Evolutionary conservation across 148 eudicot genomes (phyloP), one percentile per base, ranked within the genome.

Genomic region (Agrostemma githago): DNA sequence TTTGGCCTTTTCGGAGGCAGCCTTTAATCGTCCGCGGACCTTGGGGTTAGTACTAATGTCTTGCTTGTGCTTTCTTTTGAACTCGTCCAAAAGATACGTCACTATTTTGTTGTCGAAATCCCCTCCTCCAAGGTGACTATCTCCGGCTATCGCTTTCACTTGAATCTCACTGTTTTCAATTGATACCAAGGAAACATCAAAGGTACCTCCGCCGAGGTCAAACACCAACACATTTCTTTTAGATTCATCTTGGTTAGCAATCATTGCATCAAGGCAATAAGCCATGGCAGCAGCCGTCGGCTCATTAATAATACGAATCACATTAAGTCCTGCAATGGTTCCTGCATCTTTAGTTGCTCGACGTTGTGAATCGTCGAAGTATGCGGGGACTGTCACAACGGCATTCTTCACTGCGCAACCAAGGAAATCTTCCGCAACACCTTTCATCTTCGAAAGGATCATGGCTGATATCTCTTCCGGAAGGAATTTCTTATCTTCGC

Each of bases 381-480:
- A 26, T 26, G 34, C 34, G 1, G 34, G 34, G 34, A 26, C 34
- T 26, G 34, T 26, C 34, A 26, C 34, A 26, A 26, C 54, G 8
- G 56, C 75, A 20, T 60, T 59, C 26, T 41, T 72, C 9, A 72
- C 75, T 19, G 21, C 2, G 16, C 1, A 2, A 54, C 68, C 76
- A 4, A 62, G 26, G 34, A 1, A 62, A 4, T 42, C n/a, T 17
- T 73, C 68, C 0, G 76, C 68, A 0, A 34, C 39, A 10, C 4
- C 15, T 15, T 73, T 73, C 76, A 73, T 26, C 34, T 26, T 26
- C 34, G 34, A 26, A 26, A 26, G 34, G 0, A 26, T 26, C 34
- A 26, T 26, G 3, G 77, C 68, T 0, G 77, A 74, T 48, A 74
- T 74, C 48, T 63, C 70, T n/a, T 74, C 70, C 16, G 77, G 37